Evolutionary conservation across 768 basidiomycete species (phyloP), one percentile per base, ranked within the genome.

Genomic region (Naganishia antarctica): DNA sequence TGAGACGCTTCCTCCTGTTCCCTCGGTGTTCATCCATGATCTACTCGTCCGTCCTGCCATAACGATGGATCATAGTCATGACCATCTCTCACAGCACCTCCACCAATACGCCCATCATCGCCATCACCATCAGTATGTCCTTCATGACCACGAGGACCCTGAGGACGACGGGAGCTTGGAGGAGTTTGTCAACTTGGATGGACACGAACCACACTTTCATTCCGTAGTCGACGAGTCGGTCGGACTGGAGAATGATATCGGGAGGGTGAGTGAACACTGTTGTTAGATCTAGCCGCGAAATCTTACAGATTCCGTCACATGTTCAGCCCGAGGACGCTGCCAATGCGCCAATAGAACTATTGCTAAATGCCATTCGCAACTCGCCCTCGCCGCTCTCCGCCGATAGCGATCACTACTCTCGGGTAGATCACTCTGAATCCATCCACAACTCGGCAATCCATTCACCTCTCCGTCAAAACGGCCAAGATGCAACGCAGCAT

Each of bases 1-100:
- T 57, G 53, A 49, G 47, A 49, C 4, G 23, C n/a, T n/a, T 29
- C 34, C n/a, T 15, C 34, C 4, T 44, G 43, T 44, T 44, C 43
- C 34, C 53, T n/a, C 50, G 28, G 53, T 57, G 53, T 57, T 57
- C 34, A 25, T 40, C 26, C 32, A 57, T 40, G 34, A 25, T 57
- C 53, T 57, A 57, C 53, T 23, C 37, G 18, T 29, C 29, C n/a
- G 12, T 31, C 29, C 26, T 15, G 21, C 34, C 21, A 34, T 21
- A 21, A 57, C 21, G 53, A 57, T 57, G 53, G 53, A 57, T 41
- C 53, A 57, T 57, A 21, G 34, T 16, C 53, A 57, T 57, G 53
- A 40, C 26, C 53, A 57, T 57, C 53, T 57, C 34, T 1, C 29
- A 34, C 50, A 51, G 21, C 50, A 51, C 50, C 50, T 51, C 18